These are phyloP conservation scores for Trichomonascaceae sp. DNA, from an alignment of 1,139 yeast genomes.

Conservation along the genomic window DNA sequence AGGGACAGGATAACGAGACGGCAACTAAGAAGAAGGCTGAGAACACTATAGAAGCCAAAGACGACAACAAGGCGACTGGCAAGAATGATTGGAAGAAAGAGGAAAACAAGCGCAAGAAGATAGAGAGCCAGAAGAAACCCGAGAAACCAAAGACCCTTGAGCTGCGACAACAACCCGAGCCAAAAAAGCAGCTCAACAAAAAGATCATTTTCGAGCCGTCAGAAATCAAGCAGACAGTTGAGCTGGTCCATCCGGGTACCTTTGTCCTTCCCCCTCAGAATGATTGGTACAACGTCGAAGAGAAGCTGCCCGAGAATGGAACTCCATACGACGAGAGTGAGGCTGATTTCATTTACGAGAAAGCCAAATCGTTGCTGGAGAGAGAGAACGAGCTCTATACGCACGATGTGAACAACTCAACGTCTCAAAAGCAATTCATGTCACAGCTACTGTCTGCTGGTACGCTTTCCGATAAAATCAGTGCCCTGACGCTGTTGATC, in stretches of 20 bases:
- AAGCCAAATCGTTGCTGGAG: slow-evolving; percentile 55
- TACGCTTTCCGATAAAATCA: slow-evolving; percentile 89
- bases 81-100: slow-evolving; percentile 14
- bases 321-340: slow-evolving; percentile 35
- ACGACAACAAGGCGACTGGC: slow-evolving; percentile 14
- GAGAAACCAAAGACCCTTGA: slow-evolving; percentile 9
- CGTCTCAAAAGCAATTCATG: slow-evolving; percentile 80
- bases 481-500: slow-evolving; percentile 80
- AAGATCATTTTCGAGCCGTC: slow-evolving; percentile 6
- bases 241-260: slow-evolving; percentile 26
- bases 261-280: slow-evolving; percentile 49
- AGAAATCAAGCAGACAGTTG: slow-evolving; percentile 8
- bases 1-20: slow-evolving; percentile 15
- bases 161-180: background rate
- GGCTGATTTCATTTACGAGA: slow-evolving; percentile 44
- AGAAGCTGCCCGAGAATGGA: slow-evolving; percentile 27
- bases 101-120: slow-evolving; percentile 17
- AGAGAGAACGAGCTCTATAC: slow-evolving; percentile 60
- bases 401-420: slow-evolving; percentile 65
- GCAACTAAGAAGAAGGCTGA: slow-evolving; percentile 10
- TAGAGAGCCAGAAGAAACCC: slow-evolving; percentile 10
- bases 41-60: slow-evolving; percentile 13
- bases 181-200: slow-evolving; percentile 2
- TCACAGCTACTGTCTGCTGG: slow-evolving; percentile 83
- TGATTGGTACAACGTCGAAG: slow-evolving; percentile 60